phyloP scores from a whole-genome alignment of 1,139 yeast genomes.

The Sugiyamaella japonica region DNA sequence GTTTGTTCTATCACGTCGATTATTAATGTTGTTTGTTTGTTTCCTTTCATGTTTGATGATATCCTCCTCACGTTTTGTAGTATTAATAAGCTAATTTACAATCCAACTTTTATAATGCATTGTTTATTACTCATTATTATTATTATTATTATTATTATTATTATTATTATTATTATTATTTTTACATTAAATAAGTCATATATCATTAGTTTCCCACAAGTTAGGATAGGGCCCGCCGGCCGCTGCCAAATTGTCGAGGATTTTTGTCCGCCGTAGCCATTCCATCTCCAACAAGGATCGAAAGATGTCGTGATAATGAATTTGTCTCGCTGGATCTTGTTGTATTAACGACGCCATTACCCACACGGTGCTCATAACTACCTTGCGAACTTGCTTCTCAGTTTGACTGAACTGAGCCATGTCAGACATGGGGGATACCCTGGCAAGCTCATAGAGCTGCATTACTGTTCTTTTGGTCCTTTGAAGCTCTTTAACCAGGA shows the following conservation, averaged over 20 bases:
- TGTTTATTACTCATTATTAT: too few species aligned
- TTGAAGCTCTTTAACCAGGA: constrained; percentile 22
- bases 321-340: constrained; percentile 2
- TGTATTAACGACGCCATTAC: constrained; percentile 15
- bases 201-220: constrained; percentile 2
- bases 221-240: background rate
- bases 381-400: constrained; percentile 9
- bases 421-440: constrained; percentile 15
- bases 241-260: constrained; percentile 10
- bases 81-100: too few species aligned
- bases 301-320: constrained; percentile 24
- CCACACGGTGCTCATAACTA: constrained; percentile 16
- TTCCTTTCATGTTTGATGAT: too few species aligned
- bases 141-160: too few species aligned
- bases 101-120: too few species aligned
- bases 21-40: background rate
- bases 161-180: too few species aligned
- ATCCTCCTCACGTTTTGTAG: too few species aligned
- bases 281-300: constrained; percentile 34
- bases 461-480: constrained; percentile 29
- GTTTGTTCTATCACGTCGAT: too few species aligned
- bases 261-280: constrained; percentile 29
- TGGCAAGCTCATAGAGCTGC: constrained; percentile 29
- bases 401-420: background rate
- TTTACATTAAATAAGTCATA: background rate